These are phyloP conservation scores for Polysphondylium violaceum DNA, from an alignment of 78 protist genomes.

Conservation along the genomic window DNA sequence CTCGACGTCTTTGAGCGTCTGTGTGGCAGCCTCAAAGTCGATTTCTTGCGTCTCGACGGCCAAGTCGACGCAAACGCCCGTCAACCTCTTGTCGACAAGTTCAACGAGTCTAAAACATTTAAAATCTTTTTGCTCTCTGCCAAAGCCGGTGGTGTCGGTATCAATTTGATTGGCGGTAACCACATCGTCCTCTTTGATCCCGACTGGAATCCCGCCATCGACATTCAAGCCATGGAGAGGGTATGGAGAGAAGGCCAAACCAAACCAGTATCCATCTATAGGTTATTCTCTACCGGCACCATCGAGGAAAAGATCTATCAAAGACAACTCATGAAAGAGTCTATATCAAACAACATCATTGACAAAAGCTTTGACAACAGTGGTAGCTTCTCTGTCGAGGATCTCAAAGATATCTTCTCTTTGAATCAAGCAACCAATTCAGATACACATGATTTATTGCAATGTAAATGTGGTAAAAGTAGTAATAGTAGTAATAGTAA, in stretches of 20 bases:
- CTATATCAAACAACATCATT: conserved; percentile 75
- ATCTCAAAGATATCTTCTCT: conserved; percentile 72
- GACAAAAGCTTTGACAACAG: conserved; percentile 41
- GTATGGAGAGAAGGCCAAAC: conserved; percentile 98
- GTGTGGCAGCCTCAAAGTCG: background rate
- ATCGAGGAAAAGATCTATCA: conserved; percentile 95
- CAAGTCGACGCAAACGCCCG: conserved; percentile 41
- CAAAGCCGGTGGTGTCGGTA: conserved; percentile 97
- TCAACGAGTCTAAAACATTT: conserved; percentile 80
- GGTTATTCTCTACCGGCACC: conserved; percentile 83
- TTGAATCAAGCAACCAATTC: conserved; percentile 29
- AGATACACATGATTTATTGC: conserved; percentile 82
- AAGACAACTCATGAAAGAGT: conserved; percentile 89
- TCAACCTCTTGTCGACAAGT: conserved; percentile 83
- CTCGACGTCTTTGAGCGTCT: conserved; percentile 66
- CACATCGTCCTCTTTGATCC: conserved; percentile 95
- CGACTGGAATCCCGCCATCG: conserved; percentile 97
- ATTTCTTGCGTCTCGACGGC: conserved; percentile 86
- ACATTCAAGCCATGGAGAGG: conserved; percentile 95
- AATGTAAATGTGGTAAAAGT: conserved; percentile 31
- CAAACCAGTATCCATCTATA: conserved; percentile 86
- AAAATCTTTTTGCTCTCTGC: conserved; percentile 85
- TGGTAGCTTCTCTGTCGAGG: conserved; percentile 58
- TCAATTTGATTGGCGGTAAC: conserved; percentile 97
- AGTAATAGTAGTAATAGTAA: background rate